Evolutionary conservation across 495 filamentous ascomycete genomes (phyloP).

Genomic region (Neurospora sp.): DNA sequence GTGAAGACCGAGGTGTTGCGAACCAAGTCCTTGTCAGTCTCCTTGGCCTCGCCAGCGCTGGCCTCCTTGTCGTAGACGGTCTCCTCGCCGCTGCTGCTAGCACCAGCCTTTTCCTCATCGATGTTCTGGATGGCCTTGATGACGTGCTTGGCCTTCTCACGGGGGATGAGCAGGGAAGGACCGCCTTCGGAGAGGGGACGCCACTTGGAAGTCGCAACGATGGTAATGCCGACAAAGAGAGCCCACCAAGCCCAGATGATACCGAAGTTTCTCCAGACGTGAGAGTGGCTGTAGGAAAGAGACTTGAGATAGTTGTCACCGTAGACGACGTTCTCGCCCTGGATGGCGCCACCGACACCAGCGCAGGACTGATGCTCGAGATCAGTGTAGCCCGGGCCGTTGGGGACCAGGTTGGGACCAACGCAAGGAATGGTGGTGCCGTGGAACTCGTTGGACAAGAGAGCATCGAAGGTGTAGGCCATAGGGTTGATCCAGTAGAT

Average conservation of each 20-base stretch:
- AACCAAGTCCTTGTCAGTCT: constrained; percentile 29
- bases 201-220: constrained; percentile 45
- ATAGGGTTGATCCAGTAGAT: constrained; percentile 67
- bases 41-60: constrained; percentile 1
- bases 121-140: constrained; percentile 13
- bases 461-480: constrained; percentile 59
- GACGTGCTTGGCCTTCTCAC: constrained; percentile 21
- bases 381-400: constrained; percentile 42
- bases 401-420: constrained; percentile 43
- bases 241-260: constrained; percentile 59
- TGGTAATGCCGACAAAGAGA: constrained; percentile 56
- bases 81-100: constrained; percentile 10
- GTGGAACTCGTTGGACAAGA: constrained; percentile 63
- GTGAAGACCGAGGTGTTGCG: constrained; percentile 47
- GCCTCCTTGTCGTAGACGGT: constrained; percentile 28
- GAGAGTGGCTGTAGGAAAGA: constrained; percentile 51
- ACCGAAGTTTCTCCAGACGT: constrained; percentile 78
- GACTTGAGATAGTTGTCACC: constrained; percentile 52
- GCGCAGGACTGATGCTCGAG: constrained; percentile 49
- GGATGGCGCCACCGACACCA: constrained; percentile 40
- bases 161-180: constrained; percentile 22
- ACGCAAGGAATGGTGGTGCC: constrained; percentile 40
- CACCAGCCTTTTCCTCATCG: constrained; percentile 32
- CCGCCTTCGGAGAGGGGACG: constrained; percentile 32
- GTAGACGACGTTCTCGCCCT: constrained; percentile 41